phyloP scores from a whole-genome alignment of 768 basidiomycete species.

The Mycena sanguinolenta region DNA sequence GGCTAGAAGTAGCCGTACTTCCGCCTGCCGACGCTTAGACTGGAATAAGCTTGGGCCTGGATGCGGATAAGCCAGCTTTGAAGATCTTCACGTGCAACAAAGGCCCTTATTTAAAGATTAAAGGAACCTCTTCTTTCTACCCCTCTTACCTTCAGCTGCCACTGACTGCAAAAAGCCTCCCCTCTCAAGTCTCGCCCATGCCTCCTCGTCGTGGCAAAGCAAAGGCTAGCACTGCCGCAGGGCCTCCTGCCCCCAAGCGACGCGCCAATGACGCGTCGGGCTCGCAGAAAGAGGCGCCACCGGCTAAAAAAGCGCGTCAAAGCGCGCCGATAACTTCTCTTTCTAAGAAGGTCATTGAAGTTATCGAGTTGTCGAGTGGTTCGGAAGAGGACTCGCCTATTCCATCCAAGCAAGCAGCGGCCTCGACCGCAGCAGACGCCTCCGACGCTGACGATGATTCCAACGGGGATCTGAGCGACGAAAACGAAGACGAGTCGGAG shows the following conservation, averaged over 20 bases:
- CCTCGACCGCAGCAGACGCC: neutral
- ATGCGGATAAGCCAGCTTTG: no score
- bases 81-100: no score
- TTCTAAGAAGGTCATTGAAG: neutral
- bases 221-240: neutral
- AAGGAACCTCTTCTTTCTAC: no score
- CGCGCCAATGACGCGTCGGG: constrained; percentile 16
- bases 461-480: neutral
- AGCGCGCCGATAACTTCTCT: constrained; percentile 8
- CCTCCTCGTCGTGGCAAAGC: constrained; percentile 23
- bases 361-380: constrained; percentile 25
- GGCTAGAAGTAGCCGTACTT: no score
- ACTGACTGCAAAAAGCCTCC: no score
- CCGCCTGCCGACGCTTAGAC: no score
- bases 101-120: no score
- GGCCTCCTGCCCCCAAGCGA: constrained; percentile 1
- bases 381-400: constrained; percentile 1
- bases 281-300: constrained; percentile 17
- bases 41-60: no score
- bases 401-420: neutral
- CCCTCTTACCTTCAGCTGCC: no score
- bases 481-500: neutral
- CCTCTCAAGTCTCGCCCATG: no score
- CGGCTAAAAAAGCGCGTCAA: constrained; percentile 30
- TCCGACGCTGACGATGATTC: constrained; percentile 10